phyloP scores from a whole-genome alignment of 208 protist genomes.

The Zelonia costaricensis region DNA sequence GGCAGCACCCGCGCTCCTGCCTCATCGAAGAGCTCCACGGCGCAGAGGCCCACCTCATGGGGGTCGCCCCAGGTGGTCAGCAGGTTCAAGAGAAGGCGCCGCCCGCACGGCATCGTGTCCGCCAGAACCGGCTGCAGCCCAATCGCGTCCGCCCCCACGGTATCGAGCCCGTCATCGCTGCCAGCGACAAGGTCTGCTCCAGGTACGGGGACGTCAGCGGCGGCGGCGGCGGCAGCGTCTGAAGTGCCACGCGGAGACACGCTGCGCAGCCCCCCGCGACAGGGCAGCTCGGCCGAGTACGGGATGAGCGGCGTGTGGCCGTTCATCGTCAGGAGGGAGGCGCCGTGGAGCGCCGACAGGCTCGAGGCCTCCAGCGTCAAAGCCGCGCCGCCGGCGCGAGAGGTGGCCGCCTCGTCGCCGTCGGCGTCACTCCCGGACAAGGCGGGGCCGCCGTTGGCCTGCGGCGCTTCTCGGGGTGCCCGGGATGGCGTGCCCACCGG shows the following conservation, averaged over 20 bases:
- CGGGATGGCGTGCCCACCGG: too few species aligned
- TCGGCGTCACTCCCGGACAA: too few species aligned
- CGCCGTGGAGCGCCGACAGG: not conserved
- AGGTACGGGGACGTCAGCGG: not conserved
- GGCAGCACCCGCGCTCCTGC: constrained; percentile 57
- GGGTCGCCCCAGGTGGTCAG: constrained; percentile 89
- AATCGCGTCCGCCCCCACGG: constrained; percentile 1
- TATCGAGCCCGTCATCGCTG: too few species aligned
- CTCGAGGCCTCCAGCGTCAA: not conserved
- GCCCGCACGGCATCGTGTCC: constrained; percentile 46
- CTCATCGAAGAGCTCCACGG: constrained; percentile 90
- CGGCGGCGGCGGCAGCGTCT: not conserved
- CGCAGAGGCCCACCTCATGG: constrained; percentile 89
- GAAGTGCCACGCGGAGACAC: not conserved
- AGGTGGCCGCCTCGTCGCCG: too few species aligned
- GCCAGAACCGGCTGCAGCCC: constrained; percentile 37
- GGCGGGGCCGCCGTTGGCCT: too few species aligned
- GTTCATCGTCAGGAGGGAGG: too few species aligned
- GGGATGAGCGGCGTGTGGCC: not conserved
- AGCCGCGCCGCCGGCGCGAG: too few species aligned
- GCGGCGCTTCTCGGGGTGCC: too few species aligned
- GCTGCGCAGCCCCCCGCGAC: not conserved
- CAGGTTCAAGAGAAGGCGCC: constrained; percentile 67
- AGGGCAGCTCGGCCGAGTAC: not conserved
- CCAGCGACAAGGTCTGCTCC: not conserved